phyloP scores from a whole-genome alignment of 1,284 basidiomycete species.

The Puccinia horiana region DNA sequence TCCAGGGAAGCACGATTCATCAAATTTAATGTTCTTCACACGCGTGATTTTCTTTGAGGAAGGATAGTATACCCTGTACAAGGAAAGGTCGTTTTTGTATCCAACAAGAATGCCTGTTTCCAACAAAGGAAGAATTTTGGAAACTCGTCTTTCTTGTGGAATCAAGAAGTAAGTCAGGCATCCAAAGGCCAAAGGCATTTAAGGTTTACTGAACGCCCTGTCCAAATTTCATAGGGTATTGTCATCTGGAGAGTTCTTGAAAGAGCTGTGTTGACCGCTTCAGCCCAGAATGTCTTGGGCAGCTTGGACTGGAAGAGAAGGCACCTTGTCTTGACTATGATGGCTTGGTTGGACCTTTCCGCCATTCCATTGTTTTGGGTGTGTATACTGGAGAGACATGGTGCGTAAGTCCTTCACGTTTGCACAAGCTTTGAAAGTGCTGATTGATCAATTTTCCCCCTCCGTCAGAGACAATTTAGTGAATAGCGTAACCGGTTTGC shows the following conservation, averaged over 20 bases:
- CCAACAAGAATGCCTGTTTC: not conserved
- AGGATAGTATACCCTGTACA: not conserved
- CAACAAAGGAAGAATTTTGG: not conserved
- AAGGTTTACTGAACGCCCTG: not conserved
- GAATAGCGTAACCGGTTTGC: not conserved
- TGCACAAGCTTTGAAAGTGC: not conserved
- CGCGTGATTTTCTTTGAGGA: not conserved
- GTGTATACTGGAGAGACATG: no score
- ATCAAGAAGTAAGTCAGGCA: not conserved
- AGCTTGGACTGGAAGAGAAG: not conserved
- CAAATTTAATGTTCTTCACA: not conserved
- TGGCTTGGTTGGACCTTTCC: no score
- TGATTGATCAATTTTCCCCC: constrained; percentile 14
- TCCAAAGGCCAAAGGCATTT: not conserved
- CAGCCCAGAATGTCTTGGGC: not conserved
- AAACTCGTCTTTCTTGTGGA: not conserved
- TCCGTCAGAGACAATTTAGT: not conserved
- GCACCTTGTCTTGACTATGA: no score
- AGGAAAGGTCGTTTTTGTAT: not conserved
- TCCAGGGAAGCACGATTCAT: not conserved
- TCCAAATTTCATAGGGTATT: not conserved
- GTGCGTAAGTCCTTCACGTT: not conserved
- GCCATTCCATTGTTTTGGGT: no score
- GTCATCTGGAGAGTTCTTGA: not conserved
- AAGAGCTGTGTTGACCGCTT: not conserved